Conservation (phyloP, 192 early-diverging fungal species). For the Coemansia sp. region DNA sequence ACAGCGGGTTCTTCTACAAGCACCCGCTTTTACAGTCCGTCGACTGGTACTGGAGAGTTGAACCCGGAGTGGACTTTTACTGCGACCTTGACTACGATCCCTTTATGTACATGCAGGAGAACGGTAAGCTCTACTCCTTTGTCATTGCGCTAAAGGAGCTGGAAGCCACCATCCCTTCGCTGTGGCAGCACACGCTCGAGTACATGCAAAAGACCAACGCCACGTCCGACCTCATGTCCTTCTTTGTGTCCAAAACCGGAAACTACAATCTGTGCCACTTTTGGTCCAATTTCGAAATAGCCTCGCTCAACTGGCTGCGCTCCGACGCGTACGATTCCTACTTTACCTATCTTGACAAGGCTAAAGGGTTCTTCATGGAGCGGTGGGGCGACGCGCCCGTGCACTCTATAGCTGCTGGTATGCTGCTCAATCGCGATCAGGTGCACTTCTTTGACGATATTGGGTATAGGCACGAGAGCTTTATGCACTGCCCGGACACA, state of each 20-base stretch:
- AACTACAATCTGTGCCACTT: slow-evolving; percentile 73
- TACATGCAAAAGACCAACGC: slow-evolving; percentile 35
- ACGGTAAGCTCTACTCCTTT: slow-evolving; percentile 72
- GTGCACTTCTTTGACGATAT: slow-evolving; percentile 77
- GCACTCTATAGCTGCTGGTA: slow-evolving; percentile 61
- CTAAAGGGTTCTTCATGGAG: slow-evolving; percentile 75
- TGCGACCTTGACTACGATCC: slow-evolving; percentile 84
- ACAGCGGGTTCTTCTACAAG: slow-evolving; percentile 54
- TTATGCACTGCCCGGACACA: slow-evolving; percentile 35
- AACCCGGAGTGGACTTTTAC: slow-evolving; percentile 78
- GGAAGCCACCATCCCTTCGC: slow-evolving; percentile 50
- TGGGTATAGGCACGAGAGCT: slow-evolving; percentile 57
- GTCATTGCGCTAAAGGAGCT: slow-evolving; percentile 57
- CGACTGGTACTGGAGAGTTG: slow-evolving; percentile 89
- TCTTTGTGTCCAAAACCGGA: slow-evolving; percentile 23
- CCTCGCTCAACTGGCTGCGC: slow-evolving; percentile 60
- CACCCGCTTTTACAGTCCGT: slow-evolving; percentile 67
- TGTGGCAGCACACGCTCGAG: slow-evolving; percentile 54
- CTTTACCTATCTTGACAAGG: slow-evolving; percentile 64
- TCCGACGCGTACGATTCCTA: slow-evolving; percentile 58
- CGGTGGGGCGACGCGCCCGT: slow-evolving; percentile 82
- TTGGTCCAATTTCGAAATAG: slow-evolving; percentile 84
- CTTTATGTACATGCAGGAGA: slow-evolving; percentile 72
- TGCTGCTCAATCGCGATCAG: slow-evolving; percentile 54
- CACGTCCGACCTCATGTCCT: slow-evolving; percentile 39